phyloP scores from a whole-genome alignment of 441 rosid species.

The Euphorbia schlechtendalii region DNA sequence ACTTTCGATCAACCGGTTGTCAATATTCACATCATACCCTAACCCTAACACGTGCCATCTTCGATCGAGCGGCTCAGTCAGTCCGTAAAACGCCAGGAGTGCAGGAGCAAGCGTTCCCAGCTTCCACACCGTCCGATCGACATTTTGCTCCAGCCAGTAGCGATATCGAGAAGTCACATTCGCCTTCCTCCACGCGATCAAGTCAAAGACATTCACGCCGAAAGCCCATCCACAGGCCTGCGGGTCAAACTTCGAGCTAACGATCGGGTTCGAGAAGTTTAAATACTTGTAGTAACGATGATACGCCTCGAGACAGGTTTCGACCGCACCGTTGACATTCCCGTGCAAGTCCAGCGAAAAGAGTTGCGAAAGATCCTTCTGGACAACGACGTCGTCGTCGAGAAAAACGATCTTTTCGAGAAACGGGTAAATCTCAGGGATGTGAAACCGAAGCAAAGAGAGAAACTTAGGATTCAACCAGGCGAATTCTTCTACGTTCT shows the following conservation, averaged over 20 bases:
- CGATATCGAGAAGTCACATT: conserved; percentile 72
- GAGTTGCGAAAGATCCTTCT: conserved; percentile 84
- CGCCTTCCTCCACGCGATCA: conserved; percentile 83
- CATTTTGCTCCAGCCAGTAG: conserved; percentile 76
- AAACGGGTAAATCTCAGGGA: conserved; percentile 81
- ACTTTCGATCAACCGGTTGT: conserved; percentile 73
- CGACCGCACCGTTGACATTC: conserved; percentile 95
- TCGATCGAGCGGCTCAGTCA: conserved; percentile 89
- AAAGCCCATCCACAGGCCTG: conserved; percentile 99
- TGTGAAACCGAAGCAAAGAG: conserved; percentile 76
- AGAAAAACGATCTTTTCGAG: conserved; percentile 87
- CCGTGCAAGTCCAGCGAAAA: conserved; percentile 89
- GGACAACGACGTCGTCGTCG: conserved; percentile 89
- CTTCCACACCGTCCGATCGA: conserved; percentile 69
- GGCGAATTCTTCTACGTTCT: conserved; percentile 58
- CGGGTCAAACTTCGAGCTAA: conserved; percentile 88
- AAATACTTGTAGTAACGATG: conserved; percentile 92
- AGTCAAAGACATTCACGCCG: conserved; percentile 86
- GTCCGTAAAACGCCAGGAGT: conserved; percentile 78
- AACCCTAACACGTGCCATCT: conserved; percentile 97
- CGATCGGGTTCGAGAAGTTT: conserved; percentile 74
- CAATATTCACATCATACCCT: conserved; percentile 81
- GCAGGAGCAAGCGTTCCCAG: conserved; percentile 89
- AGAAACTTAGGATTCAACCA: conserved; percentile 73
- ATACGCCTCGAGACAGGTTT: conserved; percentile 90